A percentile compares a stretch with the other conserved stretches of the same genome.
Evolutionary conservation across 176 grass and related monocot genomes (phyloP).

Genomic region (Aegilops speltoides): DNA sequence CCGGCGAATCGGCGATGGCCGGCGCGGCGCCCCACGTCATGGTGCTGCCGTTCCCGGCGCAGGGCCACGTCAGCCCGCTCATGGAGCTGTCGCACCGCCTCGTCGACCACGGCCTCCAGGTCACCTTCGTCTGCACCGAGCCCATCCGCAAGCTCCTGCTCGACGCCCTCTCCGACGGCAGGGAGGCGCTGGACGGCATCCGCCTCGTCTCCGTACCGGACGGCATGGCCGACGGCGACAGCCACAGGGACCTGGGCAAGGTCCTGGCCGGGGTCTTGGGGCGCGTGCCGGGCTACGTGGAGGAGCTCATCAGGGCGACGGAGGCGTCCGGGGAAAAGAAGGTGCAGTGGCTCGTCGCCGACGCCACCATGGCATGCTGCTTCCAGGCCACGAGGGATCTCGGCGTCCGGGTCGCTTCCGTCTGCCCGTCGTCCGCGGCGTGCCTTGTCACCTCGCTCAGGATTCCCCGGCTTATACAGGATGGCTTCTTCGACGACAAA

Average conservation of each 20-base stretch:
- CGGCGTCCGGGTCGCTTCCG: conserved; percentile 32
- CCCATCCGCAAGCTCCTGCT: conserved; percentile 41
- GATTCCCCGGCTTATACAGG: conserved; percentile 47
- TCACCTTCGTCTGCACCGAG: conserved; percentile 70
- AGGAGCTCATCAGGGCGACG: conserved; percentile 16
- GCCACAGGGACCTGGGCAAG: conserved; percentile 54
- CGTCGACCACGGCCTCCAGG: conserved; percentile 53
- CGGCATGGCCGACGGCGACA: conserved; percentile 48
- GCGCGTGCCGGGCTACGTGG: conserved; percentile 25
- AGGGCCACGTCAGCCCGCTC: conserved; percentile 76
- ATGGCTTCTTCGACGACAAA: conserved; percentile 45
- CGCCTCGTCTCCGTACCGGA: conserved; percentile 58
- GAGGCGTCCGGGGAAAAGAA: background rate
- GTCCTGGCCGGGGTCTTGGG: conserved; percentile 20
- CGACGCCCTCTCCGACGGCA: background rate
- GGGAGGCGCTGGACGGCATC: conserved; percentile 33
- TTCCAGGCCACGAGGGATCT: conserved; percentile 37
- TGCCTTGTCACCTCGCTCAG: conserved; percentile 22
- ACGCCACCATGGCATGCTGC: conserved; percentile 52
- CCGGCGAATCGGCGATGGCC: background rate
- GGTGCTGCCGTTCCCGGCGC: conserved; percentile 80
- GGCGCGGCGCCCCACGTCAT: conserved; percentile 38
- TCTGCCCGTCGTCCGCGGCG: conserved; percentile 40
- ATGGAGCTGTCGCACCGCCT: conserved; percentile 77
- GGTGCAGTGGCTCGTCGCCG: conserved; percentile 46